phyloP scores from a whole-genome alignment of 345 rosid genomes.

The Xanthoceras sorbifolium region DNA sequence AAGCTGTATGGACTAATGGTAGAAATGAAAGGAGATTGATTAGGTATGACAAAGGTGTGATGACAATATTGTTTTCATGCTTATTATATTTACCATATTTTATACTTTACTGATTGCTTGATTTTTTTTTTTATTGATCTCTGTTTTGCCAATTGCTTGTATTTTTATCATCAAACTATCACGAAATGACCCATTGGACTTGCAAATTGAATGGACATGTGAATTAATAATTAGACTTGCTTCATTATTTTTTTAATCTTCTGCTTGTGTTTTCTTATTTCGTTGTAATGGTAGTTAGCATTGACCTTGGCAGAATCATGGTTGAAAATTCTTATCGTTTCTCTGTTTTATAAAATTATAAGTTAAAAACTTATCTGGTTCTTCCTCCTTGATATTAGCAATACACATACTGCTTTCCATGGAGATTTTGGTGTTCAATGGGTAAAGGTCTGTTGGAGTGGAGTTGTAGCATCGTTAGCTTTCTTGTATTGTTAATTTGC shows the following conservation, averaged over 20 bases:
- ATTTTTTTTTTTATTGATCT: background rate
- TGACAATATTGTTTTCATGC: background rate
- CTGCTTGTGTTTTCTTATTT: background rate
- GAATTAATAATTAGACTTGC: background rate
- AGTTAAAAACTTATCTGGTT: background rate
- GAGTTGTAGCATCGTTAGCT: background rate
- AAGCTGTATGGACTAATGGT: slow-evolving; percentile 63
- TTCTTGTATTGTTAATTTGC: background rate
- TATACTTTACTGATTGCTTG: background rate
- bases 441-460: background rate
- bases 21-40: slow-evolving; percentile 44
- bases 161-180: background rate
- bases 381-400: background rate
- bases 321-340: background rate
- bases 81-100: background rate
- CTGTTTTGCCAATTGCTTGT: background rate
- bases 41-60: slow-evolving; percentile 40
- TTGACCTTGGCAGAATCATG: background rate
- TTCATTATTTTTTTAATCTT: background rate
- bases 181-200: background rate
- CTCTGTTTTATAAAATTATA: background rate
- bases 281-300: background rate
- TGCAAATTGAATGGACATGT: background rate
- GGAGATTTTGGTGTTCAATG: background rate
- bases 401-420: background rate